A percentile compares a stretch with the other conserved stretches of the same genome.
phyloP scores from a whole-genome alignment of 2,329 filamentous ascomycete genomes.

The Didymella lethalis region DNA sequence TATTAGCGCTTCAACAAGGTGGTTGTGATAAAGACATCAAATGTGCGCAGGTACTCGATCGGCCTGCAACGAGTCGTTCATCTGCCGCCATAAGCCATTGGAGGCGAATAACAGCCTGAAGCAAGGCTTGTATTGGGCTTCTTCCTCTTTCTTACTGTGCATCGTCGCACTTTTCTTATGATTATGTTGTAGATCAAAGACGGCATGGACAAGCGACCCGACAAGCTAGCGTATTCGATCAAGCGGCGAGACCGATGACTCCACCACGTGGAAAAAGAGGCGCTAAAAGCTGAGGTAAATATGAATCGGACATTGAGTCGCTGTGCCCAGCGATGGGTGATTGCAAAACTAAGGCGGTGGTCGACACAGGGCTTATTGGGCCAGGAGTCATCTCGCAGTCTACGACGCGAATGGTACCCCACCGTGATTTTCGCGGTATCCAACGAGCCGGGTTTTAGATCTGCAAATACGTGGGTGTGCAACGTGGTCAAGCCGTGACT shows the following conservation, averaged over 20 bases:
- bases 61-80: not conserved
- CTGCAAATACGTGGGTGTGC: not conserved
- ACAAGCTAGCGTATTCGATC: not conserved
- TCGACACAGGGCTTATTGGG: not conserved
- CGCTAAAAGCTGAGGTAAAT: slow-evolving; percentile 1
- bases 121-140: not conserved
- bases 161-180: not conserved
- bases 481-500: slow-evolving; percentile 5
- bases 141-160: not conserved
- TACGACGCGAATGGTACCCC: not conserved
- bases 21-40: not conserved
- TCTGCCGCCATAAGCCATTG: not conserved
- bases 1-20: not conserved
- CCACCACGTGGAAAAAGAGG: slow-evolving; percentile 1
- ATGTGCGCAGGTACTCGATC: not conserved
- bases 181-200: not conserved
- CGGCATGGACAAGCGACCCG: not conserved
- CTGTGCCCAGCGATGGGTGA: not conserved
- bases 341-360: not conserved
- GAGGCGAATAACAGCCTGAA: not conserved
- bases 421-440: slow-evolving; percentile 1
- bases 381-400: too few species aligned
- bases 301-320: not conserved
- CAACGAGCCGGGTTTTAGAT: slow-evolving; percentile 5
- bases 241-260: slow-evolving; percentile 3